Base-by-base conservation (phyloP, 228 moss, liverwort and hornwort species). In the Sphagnum magellanicum region DNA sequence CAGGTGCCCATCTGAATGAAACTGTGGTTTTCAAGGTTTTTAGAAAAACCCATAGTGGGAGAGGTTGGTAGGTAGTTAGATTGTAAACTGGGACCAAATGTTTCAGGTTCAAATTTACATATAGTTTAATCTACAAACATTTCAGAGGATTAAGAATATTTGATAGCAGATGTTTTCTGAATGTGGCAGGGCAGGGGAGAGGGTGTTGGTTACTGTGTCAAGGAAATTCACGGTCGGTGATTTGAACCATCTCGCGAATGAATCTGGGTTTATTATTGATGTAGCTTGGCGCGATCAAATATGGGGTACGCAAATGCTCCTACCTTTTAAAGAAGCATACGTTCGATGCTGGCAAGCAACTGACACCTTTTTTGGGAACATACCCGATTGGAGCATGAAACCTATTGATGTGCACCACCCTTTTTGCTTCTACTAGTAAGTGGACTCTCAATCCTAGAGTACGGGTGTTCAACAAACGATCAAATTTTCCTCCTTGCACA, bases 401-500 rank as follows among this genome's bases (percentile, higher is more conserved):
- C 92, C 95, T 51, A 92, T 95, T 52, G 85, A 90, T 55, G 82
- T 89, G 46, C 89, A 92, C n/a, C 92, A 95, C 59, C 90, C 95
- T 53, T 95, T 82, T 68, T 87, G 83, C 72, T 95, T 95, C 75
- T 95, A 95, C 82, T 92, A 92, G 91, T 88, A 66, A 75, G 88
- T 74, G 32, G 3, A 13, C 49, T 50, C 50, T 62, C 32, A 55
- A 55, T 55, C 55, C 9, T 8, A 12, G 55, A 55, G 12, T 8
- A 8, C 1, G 55, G 55, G 12, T 55, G 3, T 8, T 55, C 55
- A 55, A 55, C 1, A 55, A 8, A 8, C 55, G 9, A 12, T 55
- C 8, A 55, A 55, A 8, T 12, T 55, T 55, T 8, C 8, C 8
- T 55, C 55, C 53, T 55, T 55, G 0, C 9, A 55, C 12, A 12